Evolutionary conservation across 2,329 filamentous ascomycete genomes (phyloP).

Genomic region (Pseudocercospora crystallina): DNA sequence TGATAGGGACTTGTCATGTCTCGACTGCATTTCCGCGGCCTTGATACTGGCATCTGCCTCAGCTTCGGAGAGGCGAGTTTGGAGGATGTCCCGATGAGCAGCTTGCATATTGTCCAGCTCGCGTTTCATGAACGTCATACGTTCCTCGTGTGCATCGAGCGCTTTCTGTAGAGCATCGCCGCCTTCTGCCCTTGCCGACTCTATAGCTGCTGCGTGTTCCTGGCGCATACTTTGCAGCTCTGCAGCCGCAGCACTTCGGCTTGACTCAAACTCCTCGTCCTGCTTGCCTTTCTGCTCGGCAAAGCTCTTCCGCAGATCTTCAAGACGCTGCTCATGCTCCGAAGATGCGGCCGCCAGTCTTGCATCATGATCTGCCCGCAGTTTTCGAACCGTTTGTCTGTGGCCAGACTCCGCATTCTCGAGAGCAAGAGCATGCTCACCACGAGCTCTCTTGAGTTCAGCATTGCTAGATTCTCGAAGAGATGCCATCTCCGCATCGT

Average conservation of each 20-base stretch:
- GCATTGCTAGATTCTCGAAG: background rate
- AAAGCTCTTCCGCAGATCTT: conserved; percentile 9
- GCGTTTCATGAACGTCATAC: conserved; percentile 6
- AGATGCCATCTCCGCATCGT: conserved; percentile 7
- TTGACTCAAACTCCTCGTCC: conserved; percentile 10
- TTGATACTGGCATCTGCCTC: conserved; percentile 13
- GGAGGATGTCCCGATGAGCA: conserved; percentile 1
- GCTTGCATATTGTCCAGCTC: conserved; percentile 11
- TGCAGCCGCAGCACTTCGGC: conserved; percentile 2
- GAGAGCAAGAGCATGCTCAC: conserved; percentile 8
- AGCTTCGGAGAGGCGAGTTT: conserved; percentile 18
- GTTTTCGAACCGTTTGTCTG: conserved; percentile 1
- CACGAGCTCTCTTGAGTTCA: conserved; percentile 11
- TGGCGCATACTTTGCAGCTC: conserved; percentile 15
- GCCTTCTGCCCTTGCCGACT: conserved; percentile 12
- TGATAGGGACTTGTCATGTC: conserved; percentile 14
- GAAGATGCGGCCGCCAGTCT: conserved; percentile 6
- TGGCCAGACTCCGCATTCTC: conserved; percentile 8
- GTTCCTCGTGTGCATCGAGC: conserved; percentile 7
- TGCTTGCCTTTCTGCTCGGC: conserved; percentile 9
- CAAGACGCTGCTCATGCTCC: conserved; percentile 9
- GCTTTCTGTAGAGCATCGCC: conserved; percentile 6
- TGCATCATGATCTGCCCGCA: conserved; percentile 8
- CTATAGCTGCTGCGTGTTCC: conserved; percentile 9
- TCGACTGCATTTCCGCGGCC: conserved; percentile 8